Base-by-base conservation (phyloP, 2,329 filamentous ascomycete species). In the Clonostachys rhizophaga region DNA sequence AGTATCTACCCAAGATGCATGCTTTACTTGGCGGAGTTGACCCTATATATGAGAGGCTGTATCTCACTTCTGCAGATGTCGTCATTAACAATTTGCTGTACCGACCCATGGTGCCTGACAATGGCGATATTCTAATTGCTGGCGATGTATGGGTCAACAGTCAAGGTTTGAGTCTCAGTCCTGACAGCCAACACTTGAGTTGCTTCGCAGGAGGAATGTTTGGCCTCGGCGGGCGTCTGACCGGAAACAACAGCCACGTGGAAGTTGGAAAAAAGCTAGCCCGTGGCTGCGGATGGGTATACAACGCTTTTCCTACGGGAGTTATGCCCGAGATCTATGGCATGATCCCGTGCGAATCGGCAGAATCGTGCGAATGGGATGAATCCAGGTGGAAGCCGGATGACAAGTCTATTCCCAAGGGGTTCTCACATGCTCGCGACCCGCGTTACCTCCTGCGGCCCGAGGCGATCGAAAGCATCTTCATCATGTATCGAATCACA, bases 401-500 rank as follows among this genome's bases (percentile, higher is more conserved):
- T 40, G 54, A 48, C 36, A 46, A 55, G 50, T 51, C 42, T 13
- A 55, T 76, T 3, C 65, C 67, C 5, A 74, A 76, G 8, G 87
- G 88, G 0, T 90, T 88, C 61, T 83, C 75, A 43, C 77, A 82
- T 52, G 67, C 67, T 10, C 72, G 65, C 0, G 75, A 79, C 45
- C 60, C 74, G 0, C 67, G 70, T 5, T 79, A 80, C 47, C 61
- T 75, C 11, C 63, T 80, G 17, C 62, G 76, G 0, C 72, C 74
- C 0, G 88, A 92, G 66, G 87, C 87, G 3, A 89, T 92, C 46
- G 88, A 92, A 68, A 87, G 83, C 13, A 79, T 94, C 5, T 92
- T 89, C 63, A 79, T 89, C 59, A 80, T 92, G 72, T 89, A 86
- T 62, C 79, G 87, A 44, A 72, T 89, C 46, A 90, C 86, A 0